Base-by-base conservation (phyloP, 345 rosid genomes). In the Corchorus olitorius region DNA sequence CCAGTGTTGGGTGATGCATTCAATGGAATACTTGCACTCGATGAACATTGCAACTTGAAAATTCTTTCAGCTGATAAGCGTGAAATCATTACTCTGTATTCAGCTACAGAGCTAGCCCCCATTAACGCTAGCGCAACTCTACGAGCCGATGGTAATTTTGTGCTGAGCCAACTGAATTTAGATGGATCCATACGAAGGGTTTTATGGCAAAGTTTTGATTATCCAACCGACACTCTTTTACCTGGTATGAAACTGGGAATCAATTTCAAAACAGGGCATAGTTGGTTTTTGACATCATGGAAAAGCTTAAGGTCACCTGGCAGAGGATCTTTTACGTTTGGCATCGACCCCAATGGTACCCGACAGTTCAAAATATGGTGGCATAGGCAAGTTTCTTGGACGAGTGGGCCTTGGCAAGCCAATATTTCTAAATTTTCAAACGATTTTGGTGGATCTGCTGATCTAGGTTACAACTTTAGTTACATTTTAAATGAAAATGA, bases 161-260 rank as follows among this genome's bases (percentile, higher is more conserved):
- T 85, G 68, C 82, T 83, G 0, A 76, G 70, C 0, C 84, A 83
- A 64, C 73, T 81, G 72, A 73, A 72, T 48, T 67, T 70, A 46
- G 63, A 83, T 76, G 84, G 85, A 35, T 80, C 84, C 39, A 5
- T 48, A 33, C 74, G 15, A 60, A 66, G 52, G 45, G 4, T 69
- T 74, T 15, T 86, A 35, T 84, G 87, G 87, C 71, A 86, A 59
- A 86, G 84, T 63, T 86, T 86, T 56, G 89, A 86, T 65, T 76
- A 80, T 64, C 89, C 87, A 13, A 86, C 86, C 0, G 81, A 86
- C 45, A 86, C 86, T 5, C 68, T 80, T 67, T 65, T 79, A 2
- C 87, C 89, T 14, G 87, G 87, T 34, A 87, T 84, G 87, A 87
- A 87, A 77, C 50, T 87, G 0, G 90, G 90, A 62, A 78, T 78